These are phyloP conservation scores for Syzygium aqueum DNA, from an alignment of 345 rosid species.

Conservation along the genomic window DNA sequence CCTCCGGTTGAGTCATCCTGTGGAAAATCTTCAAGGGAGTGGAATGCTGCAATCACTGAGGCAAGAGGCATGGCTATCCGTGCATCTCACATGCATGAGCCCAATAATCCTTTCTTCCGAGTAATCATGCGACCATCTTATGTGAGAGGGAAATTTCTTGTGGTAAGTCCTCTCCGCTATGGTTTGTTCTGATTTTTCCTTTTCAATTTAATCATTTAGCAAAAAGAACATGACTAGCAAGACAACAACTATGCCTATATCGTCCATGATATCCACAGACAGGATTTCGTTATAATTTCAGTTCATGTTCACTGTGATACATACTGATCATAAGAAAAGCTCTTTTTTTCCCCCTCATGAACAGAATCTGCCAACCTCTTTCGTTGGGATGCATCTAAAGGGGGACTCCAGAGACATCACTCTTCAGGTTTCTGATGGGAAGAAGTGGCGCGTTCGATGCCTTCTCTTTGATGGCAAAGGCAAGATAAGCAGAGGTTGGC, in stretches of 20 bases:
- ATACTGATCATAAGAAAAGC: background rate
- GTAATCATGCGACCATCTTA: background rate
- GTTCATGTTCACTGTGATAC: background rate
- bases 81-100: background rate
- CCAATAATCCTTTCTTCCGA: background rate
- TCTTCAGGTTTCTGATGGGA: conserved; percentile 13
- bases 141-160: background rate
- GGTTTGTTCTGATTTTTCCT: background rate
- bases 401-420: background rate
- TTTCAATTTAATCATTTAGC: background rate
- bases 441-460: background rate
- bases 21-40: background rate
- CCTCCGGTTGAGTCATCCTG: background rate
- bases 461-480: background rate
- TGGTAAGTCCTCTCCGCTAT: background rate
- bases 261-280: background rate
- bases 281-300: background rate
- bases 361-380: conserved; percentile 7
- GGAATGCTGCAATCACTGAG: background rate
- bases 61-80: background rate
- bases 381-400: background rate
- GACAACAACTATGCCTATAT: background rate
- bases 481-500: conserved; percentile 8
- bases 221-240: background rate
- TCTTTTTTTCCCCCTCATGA: background rate